A percentile compares a stretch with the other conserved stretches of the same genome.
These are phyloP conservation scores for Candida germanica DNA, from an alignment of 805 yeast genomes.

Conservation along the genomic window DNA sequence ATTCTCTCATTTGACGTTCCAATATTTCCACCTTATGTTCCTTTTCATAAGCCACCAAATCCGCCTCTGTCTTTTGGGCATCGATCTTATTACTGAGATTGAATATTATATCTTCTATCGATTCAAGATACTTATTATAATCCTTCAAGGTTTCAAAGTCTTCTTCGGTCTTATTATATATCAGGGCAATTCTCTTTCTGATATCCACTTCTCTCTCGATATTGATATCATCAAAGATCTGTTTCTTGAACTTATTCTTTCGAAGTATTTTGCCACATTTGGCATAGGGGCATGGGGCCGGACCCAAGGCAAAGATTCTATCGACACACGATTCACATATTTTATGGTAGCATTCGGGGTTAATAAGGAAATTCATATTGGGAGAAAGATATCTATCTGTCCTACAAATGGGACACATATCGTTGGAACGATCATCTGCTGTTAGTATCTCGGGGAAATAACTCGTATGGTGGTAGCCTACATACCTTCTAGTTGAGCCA, in stretches of 20 bases:
- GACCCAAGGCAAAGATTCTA: conserved; percentile 89
- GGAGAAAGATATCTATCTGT: conserved; percentile 93
- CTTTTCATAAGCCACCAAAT: conserved; percentile 64
- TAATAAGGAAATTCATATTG: conserved; percentile 84
- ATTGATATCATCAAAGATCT: conserved; percentile 83
- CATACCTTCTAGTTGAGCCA: conserved; percentile 4
- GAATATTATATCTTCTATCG: conserved; percentile 76
- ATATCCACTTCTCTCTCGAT: conserved; percentile 94
- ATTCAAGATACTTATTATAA: conserved; percentile 78
- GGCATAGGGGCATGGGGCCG: conserved; percentile 95
- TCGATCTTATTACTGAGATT: conserved; percentile 71
- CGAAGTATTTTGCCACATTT: conserved; percentile 84
- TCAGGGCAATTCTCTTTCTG: conserved; percentile 68
- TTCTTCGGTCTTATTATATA: conserved; percentile 76
- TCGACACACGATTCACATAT: conserved; percentile 97
- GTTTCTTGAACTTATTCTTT: conserved; percentile 86
- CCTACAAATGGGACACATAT: conserved; percentile 96
- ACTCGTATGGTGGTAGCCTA: too few relatives aligned
- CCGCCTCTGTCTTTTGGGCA: conserved; percentile 63
- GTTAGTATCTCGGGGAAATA: too few relatives aligned
- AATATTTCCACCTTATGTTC: conserved; percentile 72
- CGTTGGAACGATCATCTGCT: conserved; percentile 33
- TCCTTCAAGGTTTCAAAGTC: conserved; percentile 62
- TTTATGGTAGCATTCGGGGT: conserved; percentile 97
- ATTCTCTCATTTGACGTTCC: conserved; percentile 70